These are phyloP conservation scores for Orbilia quercus DNA, from an alignment of 2,329 filamentous ascomycete genomes.

Conservation along the genomic window DNA sequence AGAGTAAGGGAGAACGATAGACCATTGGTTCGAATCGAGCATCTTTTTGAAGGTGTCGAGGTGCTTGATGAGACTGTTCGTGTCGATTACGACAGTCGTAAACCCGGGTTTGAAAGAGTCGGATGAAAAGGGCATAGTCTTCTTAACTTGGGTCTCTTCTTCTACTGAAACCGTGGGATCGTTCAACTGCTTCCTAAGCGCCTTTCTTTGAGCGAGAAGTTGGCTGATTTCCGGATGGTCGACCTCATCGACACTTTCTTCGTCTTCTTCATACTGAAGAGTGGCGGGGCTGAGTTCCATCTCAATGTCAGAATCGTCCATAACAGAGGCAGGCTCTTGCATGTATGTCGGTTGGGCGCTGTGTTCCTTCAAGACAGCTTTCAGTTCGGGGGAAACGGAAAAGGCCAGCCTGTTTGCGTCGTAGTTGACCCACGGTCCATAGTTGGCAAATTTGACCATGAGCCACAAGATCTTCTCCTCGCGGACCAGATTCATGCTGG, in stretches of 20 bases:
- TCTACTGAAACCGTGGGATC: slow-evolving; percentile 20
- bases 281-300: slow-evolving; percentile 56
- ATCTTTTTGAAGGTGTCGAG: slow-evolving; percentile 59
- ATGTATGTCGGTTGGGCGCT: slow-evolving; percentile 5
- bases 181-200: slow-evolving; percentile 56
- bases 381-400: slow-evolving; percentile 60
- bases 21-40: slow-evolving; percentile 57
- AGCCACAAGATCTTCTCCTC: slow-evolving; percentile 72
- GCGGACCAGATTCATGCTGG: slow-evolving; percentile 70
- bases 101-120: slow-evolving; percentile 39
- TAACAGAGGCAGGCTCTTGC: slow-evolving; percentile 10
- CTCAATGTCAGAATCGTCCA: slow-evolving; percentile 57
- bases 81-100: slow-evolving; percentile 59
- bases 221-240: slow-evolving; percentile 48
- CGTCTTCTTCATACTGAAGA: slow-evolving; percentile 57
- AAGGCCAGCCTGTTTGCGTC: slow-evolving; percentile 62
- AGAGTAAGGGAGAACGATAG: slow-evolving; percentile 59
- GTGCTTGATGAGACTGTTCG: slow-evolving; percentile 59
- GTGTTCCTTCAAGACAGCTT: slow-evolving; percentile 50
- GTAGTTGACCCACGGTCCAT: slow-evolving; percentile 47
- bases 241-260: slow-evolving; percentile 56
- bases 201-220: slow-evolving; percentile 57
- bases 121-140: slow-evolving; percentile 30
- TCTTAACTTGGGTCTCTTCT: slow-evolving; percentile 33
- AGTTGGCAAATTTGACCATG: slow-evolving; percentile 65